Base-by-base conservation (phyloP, 208 protist species). In the Acanthamoeba triangularis region DNA sequence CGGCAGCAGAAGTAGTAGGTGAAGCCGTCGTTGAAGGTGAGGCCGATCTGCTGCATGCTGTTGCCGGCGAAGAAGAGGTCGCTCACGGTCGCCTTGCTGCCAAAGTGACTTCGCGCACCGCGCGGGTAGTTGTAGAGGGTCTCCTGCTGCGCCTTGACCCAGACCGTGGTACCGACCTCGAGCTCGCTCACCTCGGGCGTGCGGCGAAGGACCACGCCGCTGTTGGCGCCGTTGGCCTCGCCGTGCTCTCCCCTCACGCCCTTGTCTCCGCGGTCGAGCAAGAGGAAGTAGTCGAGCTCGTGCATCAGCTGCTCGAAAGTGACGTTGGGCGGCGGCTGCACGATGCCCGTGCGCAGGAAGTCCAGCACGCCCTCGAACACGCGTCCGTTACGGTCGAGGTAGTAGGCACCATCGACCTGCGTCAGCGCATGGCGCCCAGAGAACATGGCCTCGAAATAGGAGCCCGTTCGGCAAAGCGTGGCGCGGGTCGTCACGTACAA, bases 391-490 rank as follows among this genome's bases (percentile, higher is more conserved):
- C 72, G 72, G 72, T 80, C 72, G 72, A 80, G 72, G 20, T 80
- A 80, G 41, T 80, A 80, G 72, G 72, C 72, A 11, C 72, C 72
- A 2, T 80, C 72, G 72, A 80, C 35, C 72, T 49, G 30, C 72
- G 72, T 80, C 37, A 80, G 72, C 6, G 72, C 30, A 13, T 80
- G 72, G 5, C 72, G 30, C 13, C 72, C 72, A n/a, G 72, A 80
- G 72, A 80, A 80, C 72, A 80, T 80, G 37, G 72, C 72, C 72
- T 80, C 72, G 72, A 80, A 80, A 37, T 80, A 80, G 72, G 72
- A 49, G 72, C 35, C 72, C 35, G 35, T 7, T 47, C 72, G 72
- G 72, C 72, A 80, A 10, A 80, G 72, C 20, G 72, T 80, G 25
- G 72, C 72, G 8, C 72, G 30, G 2, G 72, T 80, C 0, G 72